These are phyloP conservation scores for Penicillium occitanis DNA, from an alignment of 2,329 filamentous ascomycete species.

Conservation along the genomic window DNA sequence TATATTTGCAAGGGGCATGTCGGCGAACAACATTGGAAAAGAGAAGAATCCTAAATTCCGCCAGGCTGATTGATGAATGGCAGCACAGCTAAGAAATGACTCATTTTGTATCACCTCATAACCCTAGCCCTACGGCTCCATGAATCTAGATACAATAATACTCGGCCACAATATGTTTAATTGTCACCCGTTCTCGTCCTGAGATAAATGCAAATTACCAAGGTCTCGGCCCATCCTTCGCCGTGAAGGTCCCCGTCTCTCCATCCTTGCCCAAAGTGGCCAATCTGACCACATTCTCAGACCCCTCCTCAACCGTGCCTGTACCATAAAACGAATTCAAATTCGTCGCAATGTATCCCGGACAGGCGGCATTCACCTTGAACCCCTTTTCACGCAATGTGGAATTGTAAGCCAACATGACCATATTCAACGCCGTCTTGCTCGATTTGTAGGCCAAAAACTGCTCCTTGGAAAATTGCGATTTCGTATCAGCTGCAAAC, in stretches of 20 bases:
- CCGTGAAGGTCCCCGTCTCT: constrained; percentile 25
- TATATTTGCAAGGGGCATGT: no score
- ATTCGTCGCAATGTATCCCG: constrained; percentile 27
- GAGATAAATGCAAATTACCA: constrained; percentile 20
- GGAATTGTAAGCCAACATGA: constrained; percentile 45
- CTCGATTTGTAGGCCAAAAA: constrained; percentile 41
- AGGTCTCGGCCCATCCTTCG: constrained; percentile 25
- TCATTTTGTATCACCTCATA: no score
- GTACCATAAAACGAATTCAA: constrained; percentile 18
- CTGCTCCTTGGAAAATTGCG: constrained; percentile 22
- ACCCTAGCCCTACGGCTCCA: neutral
- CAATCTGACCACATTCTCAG: constrained; percentile 26
- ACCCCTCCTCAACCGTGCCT: constrained; percentile 18
- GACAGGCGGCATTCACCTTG: constrained; percentile 30
- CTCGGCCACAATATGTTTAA: neutral
- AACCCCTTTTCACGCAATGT: constrained; percentile 38
- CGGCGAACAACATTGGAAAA: no score
- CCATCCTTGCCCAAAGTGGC: constrained; percentile 24
- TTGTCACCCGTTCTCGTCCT: neutral
- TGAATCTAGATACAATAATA: neutral
- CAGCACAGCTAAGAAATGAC: no score
- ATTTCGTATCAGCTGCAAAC: constrained; percentile 22
- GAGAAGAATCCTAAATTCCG: no score
- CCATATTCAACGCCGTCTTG: constrained; percentile 48
- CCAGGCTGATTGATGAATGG: no score